Evolutionary conservation across 2,329 filamentous ascomycete genomes (phyloP), one percentile per base, ranked within the genome.

Genomic region (Colletotrichum musae): DNA sequence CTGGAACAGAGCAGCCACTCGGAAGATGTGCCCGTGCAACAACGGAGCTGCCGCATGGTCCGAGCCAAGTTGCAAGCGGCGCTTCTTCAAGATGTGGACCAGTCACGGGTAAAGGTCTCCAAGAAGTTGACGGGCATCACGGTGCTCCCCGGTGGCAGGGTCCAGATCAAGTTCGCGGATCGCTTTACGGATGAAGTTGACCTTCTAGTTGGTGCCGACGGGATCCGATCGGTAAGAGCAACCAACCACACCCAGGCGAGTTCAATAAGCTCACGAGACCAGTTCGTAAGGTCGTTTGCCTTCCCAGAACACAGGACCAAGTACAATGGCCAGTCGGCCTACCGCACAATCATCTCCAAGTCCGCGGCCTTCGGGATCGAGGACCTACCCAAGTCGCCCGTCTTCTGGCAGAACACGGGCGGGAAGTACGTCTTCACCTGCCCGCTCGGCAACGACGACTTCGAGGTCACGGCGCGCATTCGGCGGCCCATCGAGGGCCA

Each of bases 151-250:
- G 72, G 66, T 15, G 75, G 73, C 0, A 84, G 82, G 4, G 75
- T 86, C 1, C 71, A 76, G 3, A 75, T 88, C 10, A 54, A 65
- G 0, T 88, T 89, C 65, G 78, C 82, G 13, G 85, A 88, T 70
- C 81, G 81, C 4, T 73, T 72, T 5, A 59, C 53, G 0, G 80
- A 80, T 2, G 74, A 79, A 16, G 80, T 80, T 3, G 85, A 87
- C 70, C 73, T 88, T 0, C 79, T 88, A 1, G 80, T 88, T 2
- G 86, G 85, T 0, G 86, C 84, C 5, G 85, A 88, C 72, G 85
- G 86, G 3, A 87, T 87, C 59, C 81, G 84, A 65, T 87, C 85
- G 5, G 82, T 85, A 71, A 43, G 76, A 12, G 82, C 85, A 71
- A 43, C 76, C 10, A 18, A 43, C 15, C 15, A 15, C 10, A n/a